A percentile compares a stretch with the other conserved stretches of the same genome.
Evolutionary conservation across 176 grass and related monocot species (phyloP).

Genomic region (Otatea glauca): DNA sequence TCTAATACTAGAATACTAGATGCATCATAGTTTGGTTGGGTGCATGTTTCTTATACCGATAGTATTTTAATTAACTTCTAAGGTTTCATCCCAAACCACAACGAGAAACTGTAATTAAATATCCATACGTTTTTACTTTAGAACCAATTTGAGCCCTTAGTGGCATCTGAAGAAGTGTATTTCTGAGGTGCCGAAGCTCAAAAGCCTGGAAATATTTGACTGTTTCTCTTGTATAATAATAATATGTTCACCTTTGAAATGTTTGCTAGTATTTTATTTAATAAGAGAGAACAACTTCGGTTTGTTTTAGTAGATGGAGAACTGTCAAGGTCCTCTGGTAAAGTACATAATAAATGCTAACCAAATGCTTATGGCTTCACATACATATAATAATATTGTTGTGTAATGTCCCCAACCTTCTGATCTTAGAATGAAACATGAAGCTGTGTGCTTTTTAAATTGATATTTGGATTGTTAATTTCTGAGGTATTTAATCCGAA

Average conservation of each 20-base stretch:
- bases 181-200: not conserved
- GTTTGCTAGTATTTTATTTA: not conserved
- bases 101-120: not conserved
- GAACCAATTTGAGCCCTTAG: not conserved
- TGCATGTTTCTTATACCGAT: not conserved
- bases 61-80: not conserved
- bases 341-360: not conserved
- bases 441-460: not conserved
- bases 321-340: not conserved
- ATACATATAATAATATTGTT: not conserved
- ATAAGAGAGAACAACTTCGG: not conserved
- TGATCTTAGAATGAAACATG: not conserved
- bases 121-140: not conserved
- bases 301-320: not conserved
- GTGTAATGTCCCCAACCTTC: not conserved
- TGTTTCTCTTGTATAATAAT: not conserved
- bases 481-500: not conserved
- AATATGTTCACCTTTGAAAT: not conserved
- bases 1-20: constrained; percentile 12
- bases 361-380: not conserved
- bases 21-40: not conserved
- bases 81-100: not conserved
- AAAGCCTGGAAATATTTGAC: not conserved
- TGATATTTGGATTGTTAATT: not conserved
- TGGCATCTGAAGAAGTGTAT: not conserved